Base-by-base conservation (phyloP, 2,329 filamentous ascomycete species). In the Colletotrichum tropicale region DNA sequence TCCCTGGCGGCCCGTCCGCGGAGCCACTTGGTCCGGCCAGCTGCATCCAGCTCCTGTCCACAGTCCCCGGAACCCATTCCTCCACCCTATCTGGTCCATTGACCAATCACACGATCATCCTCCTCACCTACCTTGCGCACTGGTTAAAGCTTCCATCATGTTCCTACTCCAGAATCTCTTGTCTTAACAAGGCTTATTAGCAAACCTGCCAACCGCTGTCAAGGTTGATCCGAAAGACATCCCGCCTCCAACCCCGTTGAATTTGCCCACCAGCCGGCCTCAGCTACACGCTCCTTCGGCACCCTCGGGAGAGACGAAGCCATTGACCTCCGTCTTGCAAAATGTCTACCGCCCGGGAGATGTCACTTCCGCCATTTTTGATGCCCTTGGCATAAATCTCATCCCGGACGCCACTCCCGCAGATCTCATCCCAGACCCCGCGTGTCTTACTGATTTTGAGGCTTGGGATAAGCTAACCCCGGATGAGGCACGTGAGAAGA, bases 331-430 rank as follows among this genome's bases (percentile, higher is more conserved):
- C 64, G 81, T 92, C 56, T 84, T 93, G 38, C 89, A 91, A 79
- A 84, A 83, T 36, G 88, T 91, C 32, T 87, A 90, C 69, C 88
- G 91, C 52, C 88, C 90, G 4, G 81, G 83, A 26, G 89, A 91
- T 70, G 83, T 91, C 74, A 82, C 80, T 32, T 81, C 88, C 56
- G 80, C 86, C 55, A 88, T 92, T 76, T 89, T 93, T 70, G 86
- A 89, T 75, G 91, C 91, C 13, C 86, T 93, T 48, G 91, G 91
- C 6, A 85, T 92, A 36, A 87, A 91, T 78, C 84, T 93, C 78
- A 87, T 87, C 77, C 80, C 86, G 34, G 86, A 92, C 81, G 88
- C 86, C 30, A 79, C 86, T n/a, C 78, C 86, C 15, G 81, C 85
- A 68, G 85, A 90, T 21, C 81, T 93, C 60, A 82, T 93, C 69